A percentile compares a stretch with the other conserved stretches of the same genome.
phyloP scores from a whole-genome alignment of 2,329 filamentous ascomycete species.

The Aspergillus cejpii region DNA sequence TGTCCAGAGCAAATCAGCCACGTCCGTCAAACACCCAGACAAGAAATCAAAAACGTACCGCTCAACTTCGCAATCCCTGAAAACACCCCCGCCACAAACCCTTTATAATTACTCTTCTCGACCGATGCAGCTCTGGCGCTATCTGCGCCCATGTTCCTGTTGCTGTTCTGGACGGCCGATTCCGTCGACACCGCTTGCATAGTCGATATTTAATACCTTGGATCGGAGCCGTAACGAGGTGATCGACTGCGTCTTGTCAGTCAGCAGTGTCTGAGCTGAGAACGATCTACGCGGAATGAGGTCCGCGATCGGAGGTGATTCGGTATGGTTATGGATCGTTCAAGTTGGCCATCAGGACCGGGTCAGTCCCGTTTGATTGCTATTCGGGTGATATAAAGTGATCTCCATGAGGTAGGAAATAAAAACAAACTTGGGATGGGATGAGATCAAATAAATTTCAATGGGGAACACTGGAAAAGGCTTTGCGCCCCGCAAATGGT shows the following conservation, averaged over 20 bases:
- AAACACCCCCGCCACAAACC: constrained; percentile 96
- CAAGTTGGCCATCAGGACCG: no score
- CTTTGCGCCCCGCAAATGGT: not conserved
- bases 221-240: no score
- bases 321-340: no score
- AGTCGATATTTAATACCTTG: no score
- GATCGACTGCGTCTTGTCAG: no score
- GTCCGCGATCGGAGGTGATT: no score
- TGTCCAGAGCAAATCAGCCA: constrained; percentile 26
- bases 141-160: constrained; percentile 1
- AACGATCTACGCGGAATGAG: no score
- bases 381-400: no score
- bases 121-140: constrained; percentile 9
- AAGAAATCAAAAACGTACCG: constrained; percentile 61
- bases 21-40: not conserved
- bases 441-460: not conserved
- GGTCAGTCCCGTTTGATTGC: no score
- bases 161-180: not conserved
- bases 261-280: no score
- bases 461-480: not conserved
- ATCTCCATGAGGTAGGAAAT: not conserved
- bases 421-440: not conserved
- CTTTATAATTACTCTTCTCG: constrained; percentile 63
- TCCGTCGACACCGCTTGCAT: no score
- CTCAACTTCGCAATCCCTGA: constrained; percentile 85